phyloP scores from a whole-genome alignment of 2,329 filamentous ascomycete species.

The Chaetomium globosum region DNA sequence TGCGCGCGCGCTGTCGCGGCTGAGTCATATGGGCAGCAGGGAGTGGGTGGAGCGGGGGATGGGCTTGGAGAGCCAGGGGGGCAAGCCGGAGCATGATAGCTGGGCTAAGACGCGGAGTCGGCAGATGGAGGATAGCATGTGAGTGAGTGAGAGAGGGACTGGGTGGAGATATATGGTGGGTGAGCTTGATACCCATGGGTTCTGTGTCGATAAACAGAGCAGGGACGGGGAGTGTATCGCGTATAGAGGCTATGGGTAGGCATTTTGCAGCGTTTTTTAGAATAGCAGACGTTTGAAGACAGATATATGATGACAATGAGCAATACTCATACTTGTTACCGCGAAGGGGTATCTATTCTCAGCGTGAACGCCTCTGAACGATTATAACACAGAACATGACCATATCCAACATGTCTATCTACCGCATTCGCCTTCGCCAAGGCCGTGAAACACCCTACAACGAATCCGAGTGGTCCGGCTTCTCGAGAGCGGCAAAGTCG shows the following conservation, averaged over 20 bases:
- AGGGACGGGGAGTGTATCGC: constrained; percentile 8
- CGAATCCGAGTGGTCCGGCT: constrained; percentile 25
- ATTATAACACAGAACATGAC: not conserved
- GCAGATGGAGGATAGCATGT: constrained; percentile 71
- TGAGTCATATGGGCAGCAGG: constrained; percentile 90
- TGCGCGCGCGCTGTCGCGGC: constrained; percentile 78
- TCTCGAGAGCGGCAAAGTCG: constrained; percentile 41
- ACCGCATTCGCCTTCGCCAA: not conserved
- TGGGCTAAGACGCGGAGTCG: constrained; percentile 67
- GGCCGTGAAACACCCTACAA: constrained; percentile 35
- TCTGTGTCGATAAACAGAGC: not conserved
- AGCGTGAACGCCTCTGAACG: not conserved
- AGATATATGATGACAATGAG: not conserved
- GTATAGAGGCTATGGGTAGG: constrained; percentile 1
- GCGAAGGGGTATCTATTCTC: not conserved
- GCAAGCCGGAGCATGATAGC: constrained; percentile 65
- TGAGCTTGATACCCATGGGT: constrained; percentile 14
- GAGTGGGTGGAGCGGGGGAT: constrained; percentile 90
- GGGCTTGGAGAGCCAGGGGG: constrained; percentile 65
- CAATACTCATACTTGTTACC: not conserved
- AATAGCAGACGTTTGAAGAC: not conserved
- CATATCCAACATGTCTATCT: not conserved
- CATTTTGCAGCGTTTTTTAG: constrained; percentile 14
- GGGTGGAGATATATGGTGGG: not conserved
- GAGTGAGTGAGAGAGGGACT: not conserved